Evolutionary conservation across 2,329 filamentous ascomycete species (phyloP), one percentile per base, ranked within the genome.

Genomic region (Phialocephala subalpina): DNA sequence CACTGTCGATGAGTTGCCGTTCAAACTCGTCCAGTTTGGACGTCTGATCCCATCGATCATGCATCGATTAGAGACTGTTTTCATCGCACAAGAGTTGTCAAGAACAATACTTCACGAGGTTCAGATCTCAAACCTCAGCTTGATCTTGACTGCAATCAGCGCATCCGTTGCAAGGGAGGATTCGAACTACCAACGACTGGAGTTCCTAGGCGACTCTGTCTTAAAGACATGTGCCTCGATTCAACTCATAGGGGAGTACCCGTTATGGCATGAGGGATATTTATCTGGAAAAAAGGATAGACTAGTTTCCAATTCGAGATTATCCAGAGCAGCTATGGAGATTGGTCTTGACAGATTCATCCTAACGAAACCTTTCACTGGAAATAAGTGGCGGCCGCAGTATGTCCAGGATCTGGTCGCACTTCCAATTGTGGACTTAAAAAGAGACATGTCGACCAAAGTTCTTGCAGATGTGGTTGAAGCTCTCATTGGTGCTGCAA

Each of bases 401-500:
- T 91, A 92, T 68, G 80, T 86, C 6, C 77, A 79, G 1, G 79
- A 86, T 20, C 73, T 82, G 1, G 67, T 82, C 20, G 38, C 25
- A 67, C 58, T 61, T 47, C 63, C 73, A 4, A 3, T 53, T 4
- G 38, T 58, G 29, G 73, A 67, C 62, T 58, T 16, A 35, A 65
- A 58, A 62, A 65, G 62, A 67, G 78, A 73, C 55, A 75, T 94
- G 36, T 91, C 92, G 0, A 91, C 88, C 1, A 98, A 98, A 76
- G 87, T 87, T 0, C 84, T 97, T 8, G 95, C 95, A 3, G 95
- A 98, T 73, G 90, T 97, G 0, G 85, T 97, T 0, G 95, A 98
- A 76, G 87, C 94, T 0, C 81, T 97, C 0, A 90, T 97, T 22
- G 95, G 93, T 0, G 92, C 89, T 0, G 86, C 91, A 0, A 94